Evolutionary conservation across 2,329 filamentous ascomycete genomes (phyloP).

Genomic region (Cercospora beticola): DNA sequence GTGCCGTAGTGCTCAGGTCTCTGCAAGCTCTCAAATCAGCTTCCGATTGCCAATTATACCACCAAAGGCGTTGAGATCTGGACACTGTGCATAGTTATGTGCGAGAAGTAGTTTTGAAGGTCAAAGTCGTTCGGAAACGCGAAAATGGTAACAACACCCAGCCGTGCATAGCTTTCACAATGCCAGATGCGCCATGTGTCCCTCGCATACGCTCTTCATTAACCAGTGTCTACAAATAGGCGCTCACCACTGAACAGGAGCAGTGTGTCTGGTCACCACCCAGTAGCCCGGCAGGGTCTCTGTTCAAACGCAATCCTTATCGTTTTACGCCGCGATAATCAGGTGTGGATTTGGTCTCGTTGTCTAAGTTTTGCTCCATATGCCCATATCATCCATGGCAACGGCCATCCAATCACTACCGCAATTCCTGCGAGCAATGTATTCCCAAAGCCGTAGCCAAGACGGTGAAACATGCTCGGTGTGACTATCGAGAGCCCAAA

Average conservation of each 20-base stretch:
- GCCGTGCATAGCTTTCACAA: too few species aligned
- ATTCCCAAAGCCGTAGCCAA: constrained; percentile 63
- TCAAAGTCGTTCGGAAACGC: too few species aligned
- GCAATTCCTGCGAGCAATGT: constrained; percentile 54
- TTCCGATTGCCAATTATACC: neutral
- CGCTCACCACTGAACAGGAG: too few species aligned
- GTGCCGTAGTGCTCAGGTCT: neutral
- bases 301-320: too few species aligned
- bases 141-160: too few species aligned
- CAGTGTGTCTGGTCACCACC: too few species aligned
- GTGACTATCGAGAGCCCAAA: constrained; percentile 34
- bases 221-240: too few species aligned
- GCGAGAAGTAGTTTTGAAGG: too few species aligned
- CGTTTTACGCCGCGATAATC: too few species aligned
- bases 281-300: too few species aligned
- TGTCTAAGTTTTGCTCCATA: constrained; percentile 16
- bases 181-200: too few species aligned
- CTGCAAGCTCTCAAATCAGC: neutral
- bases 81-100: neutral
- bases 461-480: constrained; percentile 1
- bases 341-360: neutral
- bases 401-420: constrained; percentile 31
- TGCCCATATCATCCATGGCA: constrained; percentile 19
- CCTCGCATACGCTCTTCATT: too few species aligned
- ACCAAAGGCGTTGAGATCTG: neutral